phyloP scores from a whole-genome alignment of 352 stramenopile genomes.

The Phytophthora pisi region DNA sequence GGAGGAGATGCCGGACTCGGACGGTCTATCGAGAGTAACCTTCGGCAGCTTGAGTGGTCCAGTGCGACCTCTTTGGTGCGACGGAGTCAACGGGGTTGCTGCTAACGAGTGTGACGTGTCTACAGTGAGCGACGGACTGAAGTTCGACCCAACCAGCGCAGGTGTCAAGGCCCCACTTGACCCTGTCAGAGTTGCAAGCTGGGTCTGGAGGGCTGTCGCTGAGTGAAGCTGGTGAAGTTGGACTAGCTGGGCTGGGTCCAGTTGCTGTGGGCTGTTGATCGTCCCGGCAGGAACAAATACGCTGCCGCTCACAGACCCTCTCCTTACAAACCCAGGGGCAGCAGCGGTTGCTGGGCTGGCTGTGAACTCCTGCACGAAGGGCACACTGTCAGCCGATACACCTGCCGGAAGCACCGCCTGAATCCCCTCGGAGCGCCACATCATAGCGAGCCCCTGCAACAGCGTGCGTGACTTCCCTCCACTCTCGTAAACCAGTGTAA shows the following conservation, averaged over 20 bases:
- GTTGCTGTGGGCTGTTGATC: not conserved
- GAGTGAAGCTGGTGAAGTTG: conserved; percentile 19
- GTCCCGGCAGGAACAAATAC: not conserved
- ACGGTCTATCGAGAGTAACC: not conserved
- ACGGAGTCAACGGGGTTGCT: conserved; percentile 6
- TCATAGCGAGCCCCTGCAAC: conserved; percentile 62
- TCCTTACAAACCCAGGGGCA: not conserved
- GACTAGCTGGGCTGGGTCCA: conserved; percentile 1
- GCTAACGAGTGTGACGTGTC: conserved; percentile 5
- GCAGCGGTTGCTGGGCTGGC: not conserved
- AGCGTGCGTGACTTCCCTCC: conserved; percentile 63
- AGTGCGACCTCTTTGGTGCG: conserved; percentile 5
- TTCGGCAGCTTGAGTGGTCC: conserved; percentile 11
- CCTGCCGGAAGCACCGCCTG: conserved; percentile 48
- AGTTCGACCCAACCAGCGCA: not conserved
- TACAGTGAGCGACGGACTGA: not conserved
- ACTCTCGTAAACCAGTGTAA: conserved; percentile 61
- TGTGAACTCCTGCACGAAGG: conserved; percentile 55
- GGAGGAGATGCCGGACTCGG: not conserved
- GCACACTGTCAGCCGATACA: conserved; percentile 36
- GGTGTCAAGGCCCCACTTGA: not conserved
- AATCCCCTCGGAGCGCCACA: conserved; percentile 67
- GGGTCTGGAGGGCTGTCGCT: not conserved
- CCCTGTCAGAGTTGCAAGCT: not conserved
- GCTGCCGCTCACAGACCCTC: conserved; percentile 6